Evolutionary conservation across 441 rosid genomes (phyloP).

Genomic region (Populus hybrid): DNA sequence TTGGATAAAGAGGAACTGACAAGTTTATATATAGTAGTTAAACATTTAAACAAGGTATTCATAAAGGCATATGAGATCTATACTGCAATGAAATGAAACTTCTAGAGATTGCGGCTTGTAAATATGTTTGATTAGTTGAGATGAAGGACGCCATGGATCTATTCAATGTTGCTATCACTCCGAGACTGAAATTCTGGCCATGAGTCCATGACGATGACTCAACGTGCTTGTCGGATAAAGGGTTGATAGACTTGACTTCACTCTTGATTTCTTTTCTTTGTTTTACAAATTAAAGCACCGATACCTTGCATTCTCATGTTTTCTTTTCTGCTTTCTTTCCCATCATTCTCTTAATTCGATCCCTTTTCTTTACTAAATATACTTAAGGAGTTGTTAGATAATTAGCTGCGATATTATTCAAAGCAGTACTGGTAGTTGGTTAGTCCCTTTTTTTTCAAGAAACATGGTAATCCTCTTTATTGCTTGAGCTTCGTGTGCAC

Average conservation of each 20-base stretch:
- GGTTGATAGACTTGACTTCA: slow-evolving; percentile 35
- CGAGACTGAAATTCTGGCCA: slow-evolving; percentile 11
- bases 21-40: not conserved
- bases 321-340: not conserved
- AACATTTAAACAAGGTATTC: not conserved
- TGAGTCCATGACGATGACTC: not conserved
- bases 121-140: not conserved
- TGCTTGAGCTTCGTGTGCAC: too few relatives aligned
- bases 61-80: not conserved
- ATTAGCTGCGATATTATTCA: not conserved
- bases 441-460: too few relatives aligned
- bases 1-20: not conserved
- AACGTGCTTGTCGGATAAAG: slow-evolving; percentile 38
- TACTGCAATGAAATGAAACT: not conserved
- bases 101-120: not conserved
- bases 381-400: not conserved
- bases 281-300: not conserved
- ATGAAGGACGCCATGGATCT: slow-evolving; percentile 13
- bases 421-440: not conserved
- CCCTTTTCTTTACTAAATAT: not conserved
- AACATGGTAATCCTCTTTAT: too few relatives aligned
- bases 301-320: not conserved
- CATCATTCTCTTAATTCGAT: not conserved
- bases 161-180: slow-evolving; percentile 19
- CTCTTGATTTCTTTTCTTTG: slow-evolving; percentile 13